Conservation (phyloP, 306 rosid species). For the Dalbergia cochinchinensis region DNA sequence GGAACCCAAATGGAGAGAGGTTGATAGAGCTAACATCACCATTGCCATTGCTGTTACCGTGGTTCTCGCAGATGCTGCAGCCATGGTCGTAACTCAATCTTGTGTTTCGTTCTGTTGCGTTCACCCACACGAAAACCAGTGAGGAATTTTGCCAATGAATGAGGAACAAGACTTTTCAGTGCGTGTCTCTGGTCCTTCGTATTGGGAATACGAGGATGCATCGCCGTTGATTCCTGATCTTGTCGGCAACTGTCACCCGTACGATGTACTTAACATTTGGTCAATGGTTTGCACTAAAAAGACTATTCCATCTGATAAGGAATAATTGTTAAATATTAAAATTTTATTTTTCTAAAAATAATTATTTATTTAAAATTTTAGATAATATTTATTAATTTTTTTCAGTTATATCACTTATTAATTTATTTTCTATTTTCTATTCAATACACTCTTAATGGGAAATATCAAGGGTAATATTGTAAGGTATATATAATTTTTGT, state of each 20-base stretch:
- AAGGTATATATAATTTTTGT: too few species aligned
- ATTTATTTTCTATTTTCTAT: too few species aligned
- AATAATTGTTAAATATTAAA: too few species aligned
- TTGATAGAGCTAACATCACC: constrained; percentile 47
- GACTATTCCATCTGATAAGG: too few species aligned
- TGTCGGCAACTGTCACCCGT: background rate
- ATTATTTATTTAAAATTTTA: too few species aligned
- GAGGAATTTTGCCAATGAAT: background rate
- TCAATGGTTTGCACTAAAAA: too few species aligned
- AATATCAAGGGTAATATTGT: too few species aligned
- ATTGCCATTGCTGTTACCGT: constrained; percentile 36
- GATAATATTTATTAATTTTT: too few species aligned
- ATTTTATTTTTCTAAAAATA: too few species aligned
- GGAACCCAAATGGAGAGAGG: constrained; percentile 46
- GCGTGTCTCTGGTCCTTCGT: background rate
- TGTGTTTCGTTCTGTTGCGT: too few species aligned
- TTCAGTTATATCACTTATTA: too few species aligned
- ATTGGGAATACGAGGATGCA: background rate
- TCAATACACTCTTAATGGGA: too few species aligned
- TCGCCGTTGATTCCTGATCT: constrained; percentile 32
- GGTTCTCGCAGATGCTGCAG: constrained; percentile 40
- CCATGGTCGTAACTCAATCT: constrained; percentile 30
- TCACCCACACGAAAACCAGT: background rate
- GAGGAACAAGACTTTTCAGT: background rate
- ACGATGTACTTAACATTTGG: background rate